Evolutionary conservation across 2,329 filamentous ascomycete genomes (phyloP).

Genomic region (Pseudogymnoascus sp.): DNA sequence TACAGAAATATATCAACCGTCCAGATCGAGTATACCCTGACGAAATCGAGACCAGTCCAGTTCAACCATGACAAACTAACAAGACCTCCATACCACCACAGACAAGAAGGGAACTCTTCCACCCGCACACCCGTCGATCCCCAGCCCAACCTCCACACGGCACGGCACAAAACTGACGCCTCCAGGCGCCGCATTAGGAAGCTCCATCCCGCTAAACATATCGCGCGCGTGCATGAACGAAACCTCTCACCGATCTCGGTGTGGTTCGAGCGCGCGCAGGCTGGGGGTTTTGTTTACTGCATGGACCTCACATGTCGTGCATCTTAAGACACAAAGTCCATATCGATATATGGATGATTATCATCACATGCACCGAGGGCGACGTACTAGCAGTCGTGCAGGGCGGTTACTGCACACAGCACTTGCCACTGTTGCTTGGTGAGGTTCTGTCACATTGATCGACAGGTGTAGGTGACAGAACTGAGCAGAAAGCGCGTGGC

Average conservation of each 20-base stretch:
- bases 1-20: not conserved
- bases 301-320: not conserved
- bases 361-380: not conserved
- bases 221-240: not conserved
- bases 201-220: not conserved
- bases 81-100: not conserved
- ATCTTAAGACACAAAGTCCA: not conserved
- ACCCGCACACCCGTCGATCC: not conserved
- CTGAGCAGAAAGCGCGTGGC: not conserved
- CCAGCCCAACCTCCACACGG: not conserved
- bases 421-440: not conserved
- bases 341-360: not conserved
- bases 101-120: too few species aligned
- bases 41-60: not conserved
- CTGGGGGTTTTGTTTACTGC: not conserved
- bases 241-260: not conserved
- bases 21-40: not conserved
- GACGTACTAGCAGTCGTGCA: not conserved
- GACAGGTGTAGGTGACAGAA: not conserved
- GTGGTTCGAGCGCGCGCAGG: not conserved
- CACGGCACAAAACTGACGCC: not conserved
- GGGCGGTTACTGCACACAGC: not conserved
- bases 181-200: not conserved
- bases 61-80: not conserved
- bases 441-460: slow-evolving; percentile 1